phyloP scores from a whole-genome alignment of 352 stramenopile genomes.

The Pythium insidiosum region DNA sequence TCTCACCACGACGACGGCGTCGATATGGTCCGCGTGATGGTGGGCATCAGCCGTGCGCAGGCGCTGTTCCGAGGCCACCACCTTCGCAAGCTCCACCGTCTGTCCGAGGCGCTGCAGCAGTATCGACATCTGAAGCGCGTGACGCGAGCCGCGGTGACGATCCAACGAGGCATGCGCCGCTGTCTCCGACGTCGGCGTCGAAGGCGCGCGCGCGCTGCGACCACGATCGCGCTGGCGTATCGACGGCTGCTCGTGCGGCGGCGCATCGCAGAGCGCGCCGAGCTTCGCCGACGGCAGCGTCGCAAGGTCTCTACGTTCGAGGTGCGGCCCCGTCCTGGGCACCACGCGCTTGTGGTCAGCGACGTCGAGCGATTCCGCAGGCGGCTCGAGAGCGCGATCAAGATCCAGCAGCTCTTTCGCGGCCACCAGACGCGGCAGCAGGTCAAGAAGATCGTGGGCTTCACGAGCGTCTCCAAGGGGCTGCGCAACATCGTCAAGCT shows the following conservation, averaged over 20 bases:
- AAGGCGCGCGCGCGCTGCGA: too few relatives aligned
- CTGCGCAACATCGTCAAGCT: constrained; percentile 32
- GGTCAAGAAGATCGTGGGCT: constrained; percentile 7
- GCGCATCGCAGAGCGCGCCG: too few relatives aligned
- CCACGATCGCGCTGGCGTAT: not conserved
- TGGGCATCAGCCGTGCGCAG: constrained; percentile 16
- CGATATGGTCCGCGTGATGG: constrained; percentile 18
- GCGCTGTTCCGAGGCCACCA: constrained; percentile 18
- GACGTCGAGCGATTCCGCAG: constrained; percentile 6
- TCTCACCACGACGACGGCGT: not conserved
- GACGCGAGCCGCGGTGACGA: constrained; percentile 9
- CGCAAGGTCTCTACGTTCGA: not conserved
- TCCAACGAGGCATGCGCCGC: constrained; percentile 6
- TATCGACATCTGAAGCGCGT: constrained; percentile 1
- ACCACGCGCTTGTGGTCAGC: constrained; percentile 3
- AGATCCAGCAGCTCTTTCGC: constrained; percentile 35
- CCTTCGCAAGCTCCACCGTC: constrained; percentile 12
- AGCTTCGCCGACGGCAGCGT: not conserved
- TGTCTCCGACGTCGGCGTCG: not conserved
- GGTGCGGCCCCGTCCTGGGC: too few relatives aligned
- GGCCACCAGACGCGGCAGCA: constrained; percentile 19
- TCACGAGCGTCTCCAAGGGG: constrained; percentile 17
- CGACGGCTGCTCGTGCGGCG: too few relatives aligned
- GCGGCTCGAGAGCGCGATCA: constrained; percentile 15
- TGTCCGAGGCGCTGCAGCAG: constrained; percentile 12